A percentile compares a stretch with the other conserved stretches of the same genome.
These are phyloP conservation scores for Rhynchospora tenuis DNA, from an alignment of 176 grass and related monocot species.

Conservation along the genomic window DNA sequence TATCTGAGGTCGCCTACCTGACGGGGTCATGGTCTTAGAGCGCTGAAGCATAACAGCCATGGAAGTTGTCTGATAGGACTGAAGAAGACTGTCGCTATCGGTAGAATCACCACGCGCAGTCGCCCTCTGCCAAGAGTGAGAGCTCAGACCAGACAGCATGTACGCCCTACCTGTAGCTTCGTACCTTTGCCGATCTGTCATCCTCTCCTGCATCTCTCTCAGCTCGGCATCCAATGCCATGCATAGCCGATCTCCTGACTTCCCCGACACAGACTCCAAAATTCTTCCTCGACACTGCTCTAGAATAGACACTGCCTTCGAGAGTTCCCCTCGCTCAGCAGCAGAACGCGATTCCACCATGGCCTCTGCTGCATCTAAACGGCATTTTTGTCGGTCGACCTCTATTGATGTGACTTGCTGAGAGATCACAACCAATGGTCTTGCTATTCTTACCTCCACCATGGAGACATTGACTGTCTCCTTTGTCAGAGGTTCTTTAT, in stretches of 20 bases:
- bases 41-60: conserved; percentile 86
- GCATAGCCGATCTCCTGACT: conserved; percentile 60
- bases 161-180: conserved; percentile 69
- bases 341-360: conserved; percentile 67
- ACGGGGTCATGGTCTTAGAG: conserved; percentile 59
- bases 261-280: conserved; percentile 43
- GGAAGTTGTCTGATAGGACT: conserved; percentile 76
- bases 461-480: conserved; percentile 45
- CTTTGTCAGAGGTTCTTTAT: conserved; percentile 72
- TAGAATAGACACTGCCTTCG: conserved; percentile 55
- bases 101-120: conserved; percentile 60
- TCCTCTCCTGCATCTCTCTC: conserved; percentile 85
- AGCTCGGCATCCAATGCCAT: conserved; percentile 63
- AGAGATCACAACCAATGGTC: conserved; percentile 38
- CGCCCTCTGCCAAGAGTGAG: conserved; percentile 84
- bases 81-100: conserved; percentile 54
- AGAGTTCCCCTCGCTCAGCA: conserved; percentile 52
- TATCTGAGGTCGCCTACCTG: conserved; percentile 34
- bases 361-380: conserved; percentile 74
- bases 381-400: conserved; percentile 83
- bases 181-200: conserved; percentile 64
- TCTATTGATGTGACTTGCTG: conserved; percentile 49
- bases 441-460: conserved; percentile 65
- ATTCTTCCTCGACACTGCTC: conserved; percentile 63
- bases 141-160: conserved; percentile 78